Evolutionary conservation across 2,329 filamentous ascomycete species (phyloP), one percentile per base, ranked within the genome.

Genomic region (Cadophora gregata): DNA sequence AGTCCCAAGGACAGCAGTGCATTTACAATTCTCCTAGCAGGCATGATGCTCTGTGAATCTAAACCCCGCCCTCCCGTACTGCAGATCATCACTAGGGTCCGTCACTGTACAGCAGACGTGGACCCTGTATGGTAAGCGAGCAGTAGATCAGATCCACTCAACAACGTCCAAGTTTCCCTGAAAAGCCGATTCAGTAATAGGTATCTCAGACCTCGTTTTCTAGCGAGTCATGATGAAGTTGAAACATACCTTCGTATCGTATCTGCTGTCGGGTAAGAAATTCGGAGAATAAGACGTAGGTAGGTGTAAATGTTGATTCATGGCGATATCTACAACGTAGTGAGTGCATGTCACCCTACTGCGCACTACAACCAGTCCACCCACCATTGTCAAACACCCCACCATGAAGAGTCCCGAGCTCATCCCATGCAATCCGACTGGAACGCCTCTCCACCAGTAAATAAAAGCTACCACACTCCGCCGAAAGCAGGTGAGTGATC

Each of bases 131-230:
- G 19, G 19, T 36, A 36, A 56, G 10, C 53, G 24, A 5, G 21
- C 31, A 36, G 55, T n/a, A 58, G 55, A 58, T 25, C 53, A 38
- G 31, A 56, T 24, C 55, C 55, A 58, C 55, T 42, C 10, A 38
- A 53, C 27, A 9, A n/a, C 16, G 36, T 38, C n/a, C 31, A 27
- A 16, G 31, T 58, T 42, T 25, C 55, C 31, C 19, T 36, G n/a
- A 36, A 2, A 14, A 36, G 8, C 29, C 51, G 1, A 50, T 25
- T 12, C n/a, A 9, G 21, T 6, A 50, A 25, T 8, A 10, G 9
- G 24, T 24, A 50, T 27, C 21, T 50, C 21, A n/a, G n/a, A 38
- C 36, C 7, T 38, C 36, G 47, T 24, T 50, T 14, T 50, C 47
- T 24, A 50, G 25, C 47, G 24, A 50, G 47, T 50, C 47, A 50